Evolutionary conservation across 768 basidiomycete species (phyloP).

Genomic region (Pulveroboletus sp.): DNA sequence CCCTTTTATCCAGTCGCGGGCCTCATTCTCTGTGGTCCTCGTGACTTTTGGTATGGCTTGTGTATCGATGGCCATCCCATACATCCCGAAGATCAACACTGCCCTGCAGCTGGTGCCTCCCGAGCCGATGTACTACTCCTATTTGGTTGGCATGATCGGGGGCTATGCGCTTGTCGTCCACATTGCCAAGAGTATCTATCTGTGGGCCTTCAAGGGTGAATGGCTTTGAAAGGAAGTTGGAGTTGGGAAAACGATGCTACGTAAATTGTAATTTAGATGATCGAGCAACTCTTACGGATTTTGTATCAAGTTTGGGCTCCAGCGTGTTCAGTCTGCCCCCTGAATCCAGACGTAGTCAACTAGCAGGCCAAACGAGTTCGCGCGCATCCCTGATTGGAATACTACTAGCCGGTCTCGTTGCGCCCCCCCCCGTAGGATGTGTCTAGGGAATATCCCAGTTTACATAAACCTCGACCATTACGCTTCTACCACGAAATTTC

Average conservation of each 20-base stretch:
- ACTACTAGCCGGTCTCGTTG: neutral
- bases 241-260: neutral
- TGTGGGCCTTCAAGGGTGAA: constrained; percentile 27
- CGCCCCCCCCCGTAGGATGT: too few species aligned
- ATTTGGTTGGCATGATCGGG: constrained; percentile 18
- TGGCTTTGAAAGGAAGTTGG: constrained; percentile 19
- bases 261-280: neutral
- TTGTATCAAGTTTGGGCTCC: neutral
- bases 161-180: constrained; percentile 26
- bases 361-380: neutral
- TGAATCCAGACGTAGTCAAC: neutral
- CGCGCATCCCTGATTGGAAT: neutral
- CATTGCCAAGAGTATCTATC: constrained; percentile 24
- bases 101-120: constrained; percentile 27
- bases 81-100: constrained; percentile 29
- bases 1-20: constrained; percentile 31
- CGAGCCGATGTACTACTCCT: constrained; percentile 25
- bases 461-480: neutral
- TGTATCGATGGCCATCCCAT: constrained; percentile 30
- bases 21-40: constrained; percentile 22
- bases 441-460: too few species aligned
- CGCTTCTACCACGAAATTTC: neutral
- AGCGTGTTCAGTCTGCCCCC: neutral
- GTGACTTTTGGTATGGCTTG: constrained; percentile 31
- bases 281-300: neutral